A percentile compares a stretch with the other conserved stretches of the same genome.
Evolutionary conservation across 75 land plant genomes (phyloP).

Genomic region (Selaginella moellendorffii): DNA sequence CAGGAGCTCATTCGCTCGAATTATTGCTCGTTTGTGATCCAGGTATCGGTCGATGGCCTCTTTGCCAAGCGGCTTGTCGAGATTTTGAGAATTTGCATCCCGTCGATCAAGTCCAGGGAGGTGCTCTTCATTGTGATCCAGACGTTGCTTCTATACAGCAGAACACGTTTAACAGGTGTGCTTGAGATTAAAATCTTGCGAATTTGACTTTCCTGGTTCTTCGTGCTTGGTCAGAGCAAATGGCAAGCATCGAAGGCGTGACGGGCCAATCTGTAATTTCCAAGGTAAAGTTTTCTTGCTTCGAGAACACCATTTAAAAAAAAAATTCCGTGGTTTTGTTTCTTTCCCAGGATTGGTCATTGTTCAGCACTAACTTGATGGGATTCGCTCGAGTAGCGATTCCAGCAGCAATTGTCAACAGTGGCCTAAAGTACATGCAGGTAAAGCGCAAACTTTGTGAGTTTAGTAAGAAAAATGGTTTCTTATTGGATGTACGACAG

Average conservation of each 20-base stretch:
- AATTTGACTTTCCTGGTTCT: not conserved
- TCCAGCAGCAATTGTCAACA: conserved; percentile 28
- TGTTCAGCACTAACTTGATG: conserved; percentile 11
- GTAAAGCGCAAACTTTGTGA: not conserved
- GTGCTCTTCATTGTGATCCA: conserved; percentile 19
- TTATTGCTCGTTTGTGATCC: conserved; percentile 9
- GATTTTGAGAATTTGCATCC: conserved; percentile 21
- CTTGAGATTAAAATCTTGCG: not conserved
- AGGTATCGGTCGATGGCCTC: conserved; percentile 20
- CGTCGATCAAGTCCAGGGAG: conserved; percentile 19
- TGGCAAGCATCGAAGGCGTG: conserved; percentile 22
- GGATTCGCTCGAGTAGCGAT: conserved; percentile 20
- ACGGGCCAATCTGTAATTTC: conserved; percentile 20
- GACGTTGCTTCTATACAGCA: conserved; percentile 20
- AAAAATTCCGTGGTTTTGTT: not conserved
- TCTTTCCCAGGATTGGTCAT: conserved; percentile 23
- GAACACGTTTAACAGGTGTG: conserved; percentile 23
- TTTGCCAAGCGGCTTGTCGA: conserved; percentile 23
- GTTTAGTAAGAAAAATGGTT: not conserved
- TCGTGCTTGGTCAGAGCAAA: conserved; percentile 13
- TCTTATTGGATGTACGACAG: conserved; percentile 12
- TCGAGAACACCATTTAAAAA: not conserved
- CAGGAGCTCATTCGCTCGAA: not conserved
- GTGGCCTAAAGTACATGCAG: conserved; percentile 27
- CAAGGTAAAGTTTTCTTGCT: conserved; percentile 12